These are phyloP conservation scores for Plasmodium reichenowi DNA, from an alignment of 169 alveolate species.

Conservation along the genomic window DNA sequence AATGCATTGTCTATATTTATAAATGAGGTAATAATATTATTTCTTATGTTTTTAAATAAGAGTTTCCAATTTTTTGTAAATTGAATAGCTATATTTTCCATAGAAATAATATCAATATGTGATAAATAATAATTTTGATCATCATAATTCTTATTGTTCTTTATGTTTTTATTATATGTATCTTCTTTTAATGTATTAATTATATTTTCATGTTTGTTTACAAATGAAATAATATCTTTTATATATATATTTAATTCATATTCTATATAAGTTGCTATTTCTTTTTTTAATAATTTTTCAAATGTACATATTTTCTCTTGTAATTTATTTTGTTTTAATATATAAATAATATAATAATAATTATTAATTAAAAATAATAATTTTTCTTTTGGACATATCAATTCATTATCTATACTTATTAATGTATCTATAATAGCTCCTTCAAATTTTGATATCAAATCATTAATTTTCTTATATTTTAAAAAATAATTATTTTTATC, in stretches of 20 bases:
- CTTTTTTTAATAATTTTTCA: constrained; percentile 29
- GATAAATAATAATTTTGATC: background rate
- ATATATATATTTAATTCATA: constrained; percentile 28
- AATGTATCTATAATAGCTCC: constrained; percentile 10
- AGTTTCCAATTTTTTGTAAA: constrained; percentile 51
- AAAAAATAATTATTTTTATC: background rate
- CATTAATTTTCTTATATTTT: constrained; percentile 17
- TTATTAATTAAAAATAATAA: constrained; percentile 48
- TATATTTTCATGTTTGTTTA: constrained; percentile 44
- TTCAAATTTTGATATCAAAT: constrained; percentile 26
- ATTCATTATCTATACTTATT: background rate
- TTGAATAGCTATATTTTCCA: constrained; percentile 48
- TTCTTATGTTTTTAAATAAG: constrained; percentile 22
- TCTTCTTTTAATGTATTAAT: constrained; percentile 8
- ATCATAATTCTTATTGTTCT: no score
- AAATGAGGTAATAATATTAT: constrained; percentile 47
- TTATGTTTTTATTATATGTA: background rate
- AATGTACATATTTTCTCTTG: constrained; percentile 32
- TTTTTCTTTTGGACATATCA: constrained; percentile 15
- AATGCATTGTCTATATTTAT: constrained; percentile 36
- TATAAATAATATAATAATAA: constrained; percentile 32
- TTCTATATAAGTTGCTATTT: constrained; percentile 24
- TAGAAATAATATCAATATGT: constrained; percentile 72
- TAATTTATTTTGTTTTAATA: constrained; percentile 17
- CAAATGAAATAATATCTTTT: constrained; percentile 48